Conservation (phyloP, 1,139 yeast species). For the Lodderomyces elongisporus region DNA sequence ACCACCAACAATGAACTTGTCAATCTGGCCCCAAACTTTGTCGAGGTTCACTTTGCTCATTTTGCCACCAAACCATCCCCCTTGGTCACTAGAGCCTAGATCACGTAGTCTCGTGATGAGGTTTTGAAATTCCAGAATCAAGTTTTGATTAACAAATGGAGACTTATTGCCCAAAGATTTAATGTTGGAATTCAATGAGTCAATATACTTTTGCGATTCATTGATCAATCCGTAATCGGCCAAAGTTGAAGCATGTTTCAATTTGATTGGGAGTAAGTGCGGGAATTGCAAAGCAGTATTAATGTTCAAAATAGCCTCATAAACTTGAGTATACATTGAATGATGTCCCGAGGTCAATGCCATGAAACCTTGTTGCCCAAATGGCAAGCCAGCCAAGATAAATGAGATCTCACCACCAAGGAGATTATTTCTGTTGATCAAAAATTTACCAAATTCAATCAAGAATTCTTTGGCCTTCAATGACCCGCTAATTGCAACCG, state of each 20-base stretch:
- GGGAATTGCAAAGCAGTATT: conserved; percentile 43
- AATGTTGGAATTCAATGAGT: conserved; percentile 34
- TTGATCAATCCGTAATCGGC: conserved; percentile 56
- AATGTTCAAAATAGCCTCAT: conserved; percentile 54
- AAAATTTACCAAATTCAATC: conserved; percentile 49
- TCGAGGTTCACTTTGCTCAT: conserved; percentile 75
- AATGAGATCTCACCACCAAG: conserved; percentile 44
- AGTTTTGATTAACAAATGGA: conserved; percentile 36
- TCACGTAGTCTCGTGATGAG: conserved; percentile 44
- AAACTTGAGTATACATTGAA: conserved; percentile 59
- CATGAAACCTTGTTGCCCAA: conserved; percentile 21
- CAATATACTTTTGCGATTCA: conserved; percentile 61
- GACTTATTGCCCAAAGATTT: conserved; percentile 39
- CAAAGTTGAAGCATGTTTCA: conserved; percentile 58
- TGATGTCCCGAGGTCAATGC: conserved; percentile 17
- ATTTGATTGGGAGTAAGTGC: conserved; percentile 52
- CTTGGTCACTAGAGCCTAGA: conserved; percentile 34
- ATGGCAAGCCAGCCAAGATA: conserved; percentile 46
- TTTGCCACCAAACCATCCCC: conserved; percentile 56
- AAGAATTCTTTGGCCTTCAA: conserved; percentile 39
- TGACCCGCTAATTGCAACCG: conserved; percentile 39
- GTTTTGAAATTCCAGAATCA: conserved; percentile 31
- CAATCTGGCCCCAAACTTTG: conserved; percentile 83
- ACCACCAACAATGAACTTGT: conserved; percentile 86
- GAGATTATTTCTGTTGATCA: conserved; percentile 25